Evolutionary conservation across 2,329 filamentous ascomycete genomes (phyloP).

Genomic region (Colletotrichum sp.): DNA sequence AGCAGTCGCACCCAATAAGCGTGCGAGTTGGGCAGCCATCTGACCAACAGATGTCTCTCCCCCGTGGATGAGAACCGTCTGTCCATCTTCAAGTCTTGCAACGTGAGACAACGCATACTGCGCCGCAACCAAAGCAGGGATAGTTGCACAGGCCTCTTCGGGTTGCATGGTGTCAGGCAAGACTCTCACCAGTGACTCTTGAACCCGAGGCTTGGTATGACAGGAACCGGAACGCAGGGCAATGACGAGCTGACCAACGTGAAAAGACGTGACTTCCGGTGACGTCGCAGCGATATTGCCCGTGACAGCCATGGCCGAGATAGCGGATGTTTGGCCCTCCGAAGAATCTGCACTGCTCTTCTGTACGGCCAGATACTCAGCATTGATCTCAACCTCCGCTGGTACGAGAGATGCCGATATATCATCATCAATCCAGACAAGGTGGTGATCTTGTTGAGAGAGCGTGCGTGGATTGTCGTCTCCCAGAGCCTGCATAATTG

Average conservation of each 20-base stretch:
- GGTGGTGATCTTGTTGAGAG: not conserved
- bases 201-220: not conserved
- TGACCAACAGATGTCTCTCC: slow-evolving; percentile 39
- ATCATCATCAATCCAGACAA: not conserved
- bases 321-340: not conserved
- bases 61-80: slow-evolving; percentile 39
- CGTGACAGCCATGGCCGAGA: not conserved
- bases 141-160: not conserved
- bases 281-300: not conserved
- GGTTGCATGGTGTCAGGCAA: not conserved
- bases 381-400: not conserved
- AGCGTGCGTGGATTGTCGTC: not conserved
- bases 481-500: not conserved
- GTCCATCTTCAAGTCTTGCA: slow-evolving; percentile 30
- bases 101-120: slow-evolving; percentile 29
- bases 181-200: not conserved
- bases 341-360: not conserved
- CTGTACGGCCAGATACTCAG: not conserved
- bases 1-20: slow-evolving; percentile 32
- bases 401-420: not conserved
- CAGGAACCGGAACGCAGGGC: not conserved
- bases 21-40: slow-evolving; percentile 35
- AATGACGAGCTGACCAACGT: not conserved
- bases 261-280: not conserved
- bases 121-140: not conserved